Base-by-base conservation (phyloP, 192 early-diverging fungal species). In the Helicostylum pulchrum region DNA sequence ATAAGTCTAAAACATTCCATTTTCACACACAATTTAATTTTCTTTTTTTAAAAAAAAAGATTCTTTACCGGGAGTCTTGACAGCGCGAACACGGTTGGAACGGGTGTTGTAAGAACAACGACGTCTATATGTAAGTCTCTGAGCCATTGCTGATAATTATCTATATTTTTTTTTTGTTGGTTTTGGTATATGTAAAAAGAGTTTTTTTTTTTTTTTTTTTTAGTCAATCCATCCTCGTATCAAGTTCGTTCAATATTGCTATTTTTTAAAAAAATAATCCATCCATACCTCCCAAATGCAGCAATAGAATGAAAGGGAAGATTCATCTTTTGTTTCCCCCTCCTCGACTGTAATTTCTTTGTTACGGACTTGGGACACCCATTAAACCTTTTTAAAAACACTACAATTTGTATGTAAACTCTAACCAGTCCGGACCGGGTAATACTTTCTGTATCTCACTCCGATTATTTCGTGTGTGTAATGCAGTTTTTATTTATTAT, bases 21-120 rank as follows among this genome's bases (percentile, higher is more conserved):
- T 31, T 30, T 43, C 5, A 45, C 4, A 45, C 4, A 7, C 26
- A 21, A 0, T 20, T n/a, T 12, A 46, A n/a, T n/a, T n/a, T n/a
- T n/a, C n/a, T 6, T 19, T 12, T 10, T n/a, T 4, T n/a, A 49
- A n/a, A n/a, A n/a, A n/a, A n/a, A n/a, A n/a, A n/a, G n/a, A 20
- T 63, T 32, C 62, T 48, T 15, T 69, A 76, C 87, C 92, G 71
- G 92, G 92, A 72, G 92, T 94, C 86, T 94, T 94, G 74, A 93
- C 85, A 73, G 91, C 78, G 66, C 84, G 73, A 78, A 81, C 85
- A 80, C 90, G 85, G 86, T 94, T 94, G 61, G 90, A 92, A 78
- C 87, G 89, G 75, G 91, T 92, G 87, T 94, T 91, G 86, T 94
- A 92, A 64, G 89, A 86, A 68, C 91, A 80, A 77, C 89, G 83